Evolutionary conservation across 2,329 filamentous ascomycete species (phyloP).

Genomic region (Helminthosporium solani): DNA sequence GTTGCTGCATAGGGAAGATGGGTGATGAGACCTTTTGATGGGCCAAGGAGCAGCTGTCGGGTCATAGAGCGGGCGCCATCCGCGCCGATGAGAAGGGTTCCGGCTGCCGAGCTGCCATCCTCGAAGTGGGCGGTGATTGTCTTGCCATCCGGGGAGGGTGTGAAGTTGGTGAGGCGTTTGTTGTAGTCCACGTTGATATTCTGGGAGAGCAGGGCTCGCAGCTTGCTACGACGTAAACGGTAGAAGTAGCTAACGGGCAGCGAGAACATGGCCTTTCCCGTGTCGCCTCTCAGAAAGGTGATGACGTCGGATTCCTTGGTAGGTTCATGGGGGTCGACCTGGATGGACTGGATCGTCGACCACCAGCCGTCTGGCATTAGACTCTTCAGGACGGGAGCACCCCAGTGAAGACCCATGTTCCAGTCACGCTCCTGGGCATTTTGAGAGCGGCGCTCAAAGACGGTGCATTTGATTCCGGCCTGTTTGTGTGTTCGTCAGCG

Average conservation of each 20-base stretch:
- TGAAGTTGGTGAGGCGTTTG: constrained; percentile 42
- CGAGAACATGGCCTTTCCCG: constrained; percentile 37
- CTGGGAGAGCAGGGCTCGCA: constrained; percentile 33
- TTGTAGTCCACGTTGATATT: constrained; percentile 38
- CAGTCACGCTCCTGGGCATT: constrained; percentile 55
- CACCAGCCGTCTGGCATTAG: constrained; percentile 55
- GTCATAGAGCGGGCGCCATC: constrained; percentile 39
- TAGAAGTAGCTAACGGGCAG: constrained; percentile 40
- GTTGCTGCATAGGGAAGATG: constrained; percentile 48
- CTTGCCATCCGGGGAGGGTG: constrained; percentile 31
- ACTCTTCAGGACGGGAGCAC: constrained; percentile 53
- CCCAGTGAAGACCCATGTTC: constrained; percentile 67
- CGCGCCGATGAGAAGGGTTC: constrained; percentile 39
- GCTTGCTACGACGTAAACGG: constrained; percentile 37
- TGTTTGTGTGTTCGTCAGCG: constrained; percentile 10
- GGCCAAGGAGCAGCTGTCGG: constrained; percentile 31
- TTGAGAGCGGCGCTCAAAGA: constrained; percentile 58
- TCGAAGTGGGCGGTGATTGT: constrained; percentile 39
- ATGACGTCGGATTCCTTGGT: constrained; percentile 38
- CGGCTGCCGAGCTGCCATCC: constrained; percentile 34
- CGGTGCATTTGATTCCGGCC: constrained; percentile 47
- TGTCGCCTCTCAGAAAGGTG: constrained; percentile 37
- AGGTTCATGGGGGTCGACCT: constrained; percentile 54
- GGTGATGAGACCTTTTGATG: constrained; percentile 32
- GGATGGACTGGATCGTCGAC: constrained; percentile 53